These are phyloP conservation scores for Solanum boliviense DNA, from an alignment of 257 asterid genomes.

Conservation along the genomic window DNA sequence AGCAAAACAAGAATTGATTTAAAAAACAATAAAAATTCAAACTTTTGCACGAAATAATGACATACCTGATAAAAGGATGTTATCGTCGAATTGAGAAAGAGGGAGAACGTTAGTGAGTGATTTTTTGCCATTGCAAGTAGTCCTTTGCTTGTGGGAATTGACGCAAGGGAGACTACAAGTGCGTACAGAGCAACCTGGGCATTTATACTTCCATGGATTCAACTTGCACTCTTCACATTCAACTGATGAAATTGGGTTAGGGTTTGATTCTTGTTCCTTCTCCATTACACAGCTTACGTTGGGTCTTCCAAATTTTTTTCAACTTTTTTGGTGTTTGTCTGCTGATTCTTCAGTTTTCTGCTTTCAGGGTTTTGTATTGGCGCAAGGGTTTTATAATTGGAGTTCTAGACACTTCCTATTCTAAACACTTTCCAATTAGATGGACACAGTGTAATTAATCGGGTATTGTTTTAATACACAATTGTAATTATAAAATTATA, in stretches of 20 bases:
- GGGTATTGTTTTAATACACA: too few relatives aligned
- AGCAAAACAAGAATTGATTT: not conserved
- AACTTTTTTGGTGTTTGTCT: not conserved
- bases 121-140: conserved; percentile 62
- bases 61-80: conserved; percentile 73
- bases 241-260: not conserved
- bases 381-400: not conserved
- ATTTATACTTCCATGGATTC: conserved; percentile 70
- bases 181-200: conserved; percentile 84
- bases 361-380: not conserved
- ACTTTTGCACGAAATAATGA: not conserved
- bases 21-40: not conserved
- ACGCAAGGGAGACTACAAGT: conserved; percentile 88
- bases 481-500: too few relatives aligned
- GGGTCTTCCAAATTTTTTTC: not conserved
- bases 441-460: too few relatives aligned
- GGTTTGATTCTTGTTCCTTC: not conserved
- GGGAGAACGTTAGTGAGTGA: conserved; percentile 41
- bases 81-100: conserved; percentile 62
- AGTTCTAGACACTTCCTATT: not conserved
- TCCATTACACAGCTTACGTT: not conserved
- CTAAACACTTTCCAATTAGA: too few relatives aligned
- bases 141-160: conserved; percentile 77
- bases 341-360: not conserved
- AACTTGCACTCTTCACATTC: not conserved